phyloP scores from a whole-genome alignment of 1,139 yeast species.

The Candida neerlandica region DNA sequence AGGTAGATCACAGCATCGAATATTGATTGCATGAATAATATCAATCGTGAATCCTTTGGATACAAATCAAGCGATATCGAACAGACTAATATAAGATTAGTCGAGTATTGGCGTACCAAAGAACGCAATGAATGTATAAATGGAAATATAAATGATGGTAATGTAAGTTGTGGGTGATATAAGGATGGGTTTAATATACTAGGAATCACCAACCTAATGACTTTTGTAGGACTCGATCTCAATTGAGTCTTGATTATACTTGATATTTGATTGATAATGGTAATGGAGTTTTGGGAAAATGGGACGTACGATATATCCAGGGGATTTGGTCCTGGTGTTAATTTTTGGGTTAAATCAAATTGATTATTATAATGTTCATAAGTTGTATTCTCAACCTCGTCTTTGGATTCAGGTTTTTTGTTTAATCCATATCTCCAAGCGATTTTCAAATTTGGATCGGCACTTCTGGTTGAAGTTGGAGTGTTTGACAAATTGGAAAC shows the following conservation, averaged over 20 bases:
- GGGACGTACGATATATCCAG: slow-evolving; percentile 62
- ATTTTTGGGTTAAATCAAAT: slow-evolving; percentile 73
- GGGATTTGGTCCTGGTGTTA: slow-evolving; percentile 66
- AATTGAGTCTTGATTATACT: slow-evolving; percentile 39
- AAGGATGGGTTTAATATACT: slow-evolving; percentile 76
- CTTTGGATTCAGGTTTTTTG: slow-evolving; percentile 34
- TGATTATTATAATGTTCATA: slow-evolving; percentile 64
- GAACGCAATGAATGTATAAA: slow-evolving; percentile 64
- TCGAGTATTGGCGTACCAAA: slow-evolving; percentile 49
- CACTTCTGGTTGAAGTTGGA: slow-evolving; percentile 21
- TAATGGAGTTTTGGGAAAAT: slow-evolving; percentile 24
- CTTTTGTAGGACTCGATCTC: slow-evolving; percentile 34
- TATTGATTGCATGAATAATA: slow-evolving; percentile 58
- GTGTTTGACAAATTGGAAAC: slow-evolving; percentile 60
- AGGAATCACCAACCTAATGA: slow-evolving; percentile 75
- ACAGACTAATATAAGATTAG: slow-evolving; percentile 48
- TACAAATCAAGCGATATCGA: slow-evolving; percentile 72
- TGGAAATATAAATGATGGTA: slow-evolving; percentile 55
- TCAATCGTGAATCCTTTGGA: slow-evolving; percentile 54
- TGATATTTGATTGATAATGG: slow-evolving; percentile 43
- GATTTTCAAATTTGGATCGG: slow-evolving; percentile 60
- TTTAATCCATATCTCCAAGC: slow-evolving; percentile 85
- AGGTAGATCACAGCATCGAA: slow-evolving; percentile 73
- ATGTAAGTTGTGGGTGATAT: slow-evolving; percentile 58
- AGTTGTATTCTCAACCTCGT: slow-evolving; percentile 17